Conservation (phyloP, 2,329 filamentous ascomycete species). For the Didymosphaeria variabile region DNA sequence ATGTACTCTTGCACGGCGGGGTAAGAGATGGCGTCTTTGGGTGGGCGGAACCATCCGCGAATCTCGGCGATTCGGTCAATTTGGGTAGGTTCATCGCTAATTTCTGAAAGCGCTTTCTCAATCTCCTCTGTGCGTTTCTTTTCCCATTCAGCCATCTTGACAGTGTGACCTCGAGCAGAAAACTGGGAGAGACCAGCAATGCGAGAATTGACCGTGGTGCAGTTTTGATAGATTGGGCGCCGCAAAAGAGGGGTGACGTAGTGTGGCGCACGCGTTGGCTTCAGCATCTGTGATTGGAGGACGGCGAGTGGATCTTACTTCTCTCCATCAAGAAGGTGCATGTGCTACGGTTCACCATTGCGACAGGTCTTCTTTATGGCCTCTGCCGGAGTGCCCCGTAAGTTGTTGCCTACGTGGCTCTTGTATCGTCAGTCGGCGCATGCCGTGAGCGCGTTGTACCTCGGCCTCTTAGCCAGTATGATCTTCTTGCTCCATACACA, state of each 20-base stretch:
- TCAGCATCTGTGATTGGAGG: slow-evolving; percentile 1
- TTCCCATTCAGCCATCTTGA: slow-evolving; percentile 27
- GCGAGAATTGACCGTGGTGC: slow-evolving; percentile 2
- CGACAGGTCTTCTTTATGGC: background rate
- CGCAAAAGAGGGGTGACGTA: slow-evolving; percentile 9
- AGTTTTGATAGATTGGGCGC: background rate
- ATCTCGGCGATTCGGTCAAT: slow-evolving; percentile 44
- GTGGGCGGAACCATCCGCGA: slow-evolving; percentile 41
- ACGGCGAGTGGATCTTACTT: background rate
- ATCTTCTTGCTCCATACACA: no score
- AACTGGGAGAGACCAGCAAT: background rate
- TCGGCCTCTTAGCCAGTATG: no score
- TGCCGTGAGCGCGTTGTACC: no score
- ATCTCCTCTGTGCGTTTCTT: slow-evolving; percentile 16
- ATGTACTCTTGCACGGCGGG: slow-evolving; percentile 36
- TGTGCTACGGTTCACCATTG: background rate
- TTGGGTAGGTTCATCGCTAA: slow-evolving; percentile 25
- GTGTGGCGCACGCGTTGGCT: slow-evolving; percentile 2
- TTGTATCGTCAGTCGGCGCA: background rate
- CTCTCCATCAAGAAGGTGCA: slow-evolving; percentile 7
- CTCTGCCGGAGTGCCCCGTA: background rate
- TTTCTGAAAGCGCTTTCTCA: slow-evolving; percentile 27
- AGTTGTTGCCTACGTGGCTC: background rate
- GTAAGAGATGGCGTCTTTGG: slow-evolving; percentile 34
- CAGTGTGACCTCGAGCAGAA: slow-evolving; percentile 8